Base-by-base conservation (phyloP, 495 filamentous ascomycete genomes). In the Lasiosphaeriaceae sp. region DNA sequence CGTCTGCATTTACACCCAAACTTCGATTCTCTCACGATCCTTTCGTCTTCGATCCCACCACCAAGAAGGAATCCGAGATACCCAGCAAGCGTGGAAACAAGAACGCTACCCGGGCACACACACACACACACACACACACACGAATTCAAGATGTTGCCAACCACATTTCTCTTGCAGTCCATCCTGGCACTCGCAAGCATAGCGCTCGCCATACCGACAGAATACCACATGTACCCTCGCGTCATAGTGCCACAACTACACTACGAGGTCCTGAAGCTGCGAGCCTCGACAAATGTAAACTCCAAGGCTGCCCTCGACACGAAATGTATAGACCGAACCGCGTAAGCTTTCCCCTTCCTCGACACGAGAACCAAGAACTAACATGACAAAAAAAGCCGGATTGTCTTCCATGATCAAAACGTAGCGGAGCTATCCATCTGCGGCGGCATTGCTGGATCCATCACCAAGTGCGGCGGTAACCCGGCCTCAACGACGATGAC, bases 341-440 rank as follows among this genome's bases (percentile, higher is more conserved):
- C 55, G 74, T 75, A 69, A 55, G 71, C 59, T 14, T 11, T 24
- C 19, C 47, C 41, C 47, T 29, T 47, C n/a, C 26, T 24, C 7
- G 24, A 34, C 23, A 3, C 16, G 6, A 41, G 41, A 22, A n/a
- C 19, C 21, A 11, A 19, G 1, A 21, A 20, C 29, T 23, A 21
- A 43, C 31, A 34, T 55, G 39, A 17, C 8, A 24, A 17, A 0
- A n/a, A 11, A 54, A 83, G 79, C 0, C 74, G 71, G 41, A 76
- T 83, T 47, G 74, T 79, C 52, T 74, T 69, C 44, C 78, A 83
- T 66, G 76, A 80, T 63, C 76, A 78, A 50, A 78, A 80, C 57
- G 80, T 78, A 5, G 79, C 80, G 22, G 69, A 78, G 50, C 77
- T 84, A 6, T 58, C 60, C 51, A 83, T 83, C 66, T 84, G 79